phyloP scores from a whole-genome alignment of 1,284 basidiomycete genomes.

The Pulveroboletus sp. region DNA sequence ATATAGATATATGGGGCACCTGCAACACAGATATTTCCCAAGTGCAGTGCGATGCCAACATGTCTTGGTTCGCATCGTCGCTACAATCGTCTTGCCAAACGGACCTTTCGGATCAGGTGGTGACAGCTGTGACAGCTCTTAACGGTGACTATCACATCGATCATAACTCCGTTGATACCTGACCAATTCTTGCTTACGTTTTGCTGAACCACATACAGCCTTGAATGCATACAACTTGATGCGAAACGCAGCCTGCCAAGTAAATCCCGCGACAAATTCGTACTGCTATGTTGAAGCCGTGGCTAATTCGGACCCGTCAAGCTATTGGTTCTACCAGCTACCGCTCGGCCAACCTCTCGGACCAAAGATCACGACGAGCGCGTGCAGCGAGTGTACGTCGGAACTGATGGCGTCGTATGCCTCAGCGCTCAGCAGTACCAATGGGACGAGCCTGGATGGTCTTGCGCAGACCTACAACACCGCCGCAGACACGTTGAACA shows the following conservation, averaged over 20 bases:
- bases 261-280: conserved; percentile 52
- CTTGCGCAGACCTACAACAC: conserved; percentile 44
- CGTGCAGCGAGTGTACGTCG: conserved; percentile 62
- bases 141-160: conserved; percentile 42
- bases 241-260: conserved; percentile 55
- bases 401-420: conserved; percentile 54
- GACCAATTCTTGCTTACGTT: not conserved
- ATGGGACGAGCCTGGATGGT: conserved; percentile 19
- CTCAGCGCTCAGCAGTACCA: conserved; percentile 19
- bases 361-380: conserved; percentile 41
- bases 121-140: conserved; percentile 51
- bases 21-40: conserved; percentile 60
- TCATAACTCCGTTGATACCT: not conserved
- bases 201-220: conserved; percentile 43
- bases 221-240: conserved; percentile 60
- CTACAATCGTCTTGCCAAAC: conserved; percentile 50
- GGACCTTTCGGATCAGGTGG: conserved; percentile 55
- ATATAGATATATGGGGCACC: conserved; percentile 72
- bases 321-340: conserved; percentile 67
- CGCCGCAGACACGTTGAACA: conserved; percentile 38
- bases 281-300: conserved; percentile 75
- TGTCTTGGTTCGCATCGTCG: conserved; percentile 57
- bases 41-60: conserved; percentile 57
- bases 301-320: conserved; percentile 51
- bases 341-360: conserved; percentile 57